Conservation (phyloP, 2,329 filamentous ascomycete species). For the Venturia oleaginea region DNA sequence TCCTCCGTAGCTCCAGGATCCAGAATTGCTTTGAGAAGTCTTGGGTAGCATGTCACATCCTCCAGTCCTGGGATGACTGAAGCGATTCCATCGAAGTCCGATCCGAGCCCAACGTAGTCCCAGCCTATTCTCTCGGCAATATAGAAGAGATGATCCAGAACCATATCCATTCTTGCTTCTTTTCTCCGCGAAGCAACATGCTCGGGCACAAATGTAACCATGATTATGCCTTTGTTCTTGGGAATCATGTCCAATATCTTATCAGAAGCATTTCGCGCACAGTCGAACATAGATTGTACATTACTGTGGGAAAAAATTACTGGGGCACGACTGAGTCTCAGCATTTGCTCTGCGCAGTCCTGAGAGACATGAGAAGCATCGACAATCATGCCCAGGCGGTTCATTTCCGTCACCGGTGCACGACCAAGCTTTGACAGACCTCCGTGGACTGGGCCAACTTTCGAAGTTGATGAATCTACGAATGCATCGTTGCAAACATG, state of each 20-base stretch:
- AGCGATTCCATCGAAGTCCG: slow-evolving; percentile 7
- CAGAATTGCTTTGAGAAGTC: neutral
- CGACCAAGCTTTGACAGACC: slow-evolving; percentile 7
- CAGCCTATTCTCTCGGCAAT: slow-evolving; percentile 25
- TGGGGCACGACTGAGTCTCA: slow-evolving; percentile 11
- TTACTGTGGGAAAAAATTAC: slow-evolving; percentile 13
- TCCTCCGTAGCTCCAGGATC: neutral
- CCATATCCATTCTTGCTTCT: slow-evolving; percentile 10
- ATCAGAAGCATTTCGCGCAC: slow-evolving; percentile 19
- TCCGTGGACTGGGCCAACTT: neutral
- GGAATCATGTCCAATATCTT: slow-evolving; percentile 18
- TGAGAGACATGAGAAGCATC: slow-evolving; percentile 14
- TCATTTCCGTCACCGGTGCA: slow-evolving; percentile 8
- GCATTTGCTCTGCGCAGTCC: slow-evolving; percentile 1
- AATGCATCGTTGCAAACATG: slow-evolving; percentile 14
- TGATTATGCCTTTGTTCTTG: slow-evolving; percentile 20
- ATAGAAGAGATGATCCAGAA: slow-evolving; percentile 27
- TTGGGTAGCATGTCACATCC: slow-evolving; percentile 4
- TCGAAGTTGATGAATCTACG: slow-evolving; percentile 9
- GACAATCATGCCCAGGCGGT: slow-evolving; percentile 10
- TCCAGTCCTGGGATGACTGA: neutral
- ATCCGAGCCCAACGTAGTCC: slow-evolving; percentile 25
- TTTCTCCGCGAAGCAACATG: slow-evolving; percentile 14
- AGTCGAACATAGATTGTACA: neutral
- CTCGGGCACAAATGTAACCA: slow-evolving; percentile 20